Base-by-base conservation (phyloP, 768 basidiomycete species). In the Serendipita vermifera region DNA sequence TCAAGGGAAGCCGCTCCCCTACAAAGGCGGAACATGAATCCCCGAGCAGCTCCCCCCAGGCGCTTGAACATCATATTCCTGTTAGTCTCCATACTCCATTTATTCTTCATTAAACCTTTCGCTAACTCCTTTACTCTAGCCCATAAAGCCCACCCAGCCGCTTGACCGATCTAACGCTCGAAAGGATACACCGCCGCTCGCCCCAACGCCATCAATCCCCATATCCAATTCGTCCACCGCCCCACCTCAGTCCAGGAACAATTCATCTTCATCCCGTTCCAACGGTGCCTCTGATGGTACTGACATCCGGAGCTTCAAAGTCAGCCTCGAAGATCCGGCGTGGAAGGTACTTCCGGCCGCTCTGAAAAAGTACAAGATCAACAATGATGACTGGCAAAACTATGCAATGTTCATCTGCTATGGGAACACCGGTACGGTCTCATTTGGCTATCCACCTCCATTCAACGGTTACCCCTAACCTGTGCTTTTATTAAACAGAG, bases 321-420 rank as follows among this genome's bases (percentile, higher is more conserved):
- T 99, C 58, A 96, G 88, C 61, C 68, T 99, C 57, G 94, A 98
- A 55, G 96, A 99, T 67, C 96, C 96, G 0, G 96, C 94, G 31
- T 98, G 88, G 85, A 98, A 98, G 66, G 96, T 99, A 20, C 73
- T 99, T 14, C 96, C 96, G 1, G 96, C 96, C 0, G 96, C 96
- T 14, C 73, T 99, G 60, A 97, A 97, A 72, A 98, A 98, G 69
- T 99, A 99, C 69, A 92, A 89, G 65, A 98, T 98, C 70, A 91
- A 94, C 68, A 89, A 89, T 62, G 96, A 98, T 61, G 93, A 88
- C 68, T 99, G 96, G 96, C 85, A 91, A 73, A 88, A 91, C 64
- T 99, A 98, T 72, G 96, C 96, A 27, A 87, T 99, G 85, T 99
- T 99, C 71, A 98, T 99, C 59, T 98, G 94, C 63, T 97, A 94